Percentiles rank a stretch among this genome's conserved stretches.
phyloP scores from a whole-genome alignment of 2,329 filamentous ascomycete species.

The Cladosporium sphaerospermum region DNA sequence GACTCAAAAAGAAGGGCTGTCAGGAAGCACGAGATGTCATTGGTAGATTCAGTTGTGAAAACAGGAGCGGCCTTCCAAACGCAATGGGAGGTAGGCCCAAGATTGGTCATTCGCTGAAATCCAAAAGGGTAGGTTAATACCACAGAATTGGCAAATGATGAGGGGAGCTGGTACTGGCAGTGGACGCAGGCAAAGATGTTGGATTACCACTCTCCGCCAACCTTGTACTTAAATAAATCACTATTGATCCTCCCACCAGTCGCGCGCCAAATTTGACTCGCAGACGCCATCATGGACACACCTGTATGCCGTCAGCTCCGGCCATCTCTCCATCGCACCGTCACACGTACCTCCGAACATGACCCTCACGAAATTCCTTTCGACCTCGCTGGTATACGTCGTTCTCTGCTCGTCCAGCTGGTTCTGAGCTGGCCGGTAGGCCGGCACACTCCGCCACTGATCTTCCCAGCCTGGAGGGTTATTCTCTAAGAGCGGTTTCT shows the following conservation, averaged over 20 bases:
- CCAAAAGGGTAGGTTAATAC: no score
- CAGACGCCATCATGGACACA: conserved; percentile 20
- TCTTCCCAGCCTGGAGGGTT: conserved; percentile 42
- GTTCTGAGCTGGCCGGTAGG: conserved; percentile 42
- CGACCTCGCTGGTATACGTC: conserved; percentile 39
- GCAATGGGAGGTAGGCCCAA: no score
- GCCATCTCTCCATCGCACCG: conserved; percentile 10
- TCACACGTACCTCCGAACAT: conserved; percentile 45
- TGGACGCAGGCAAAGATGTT: no score
- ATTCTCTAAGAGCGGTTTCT: conserved; percentile 12
- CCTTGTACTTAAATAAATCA: conserved; percentile 44
- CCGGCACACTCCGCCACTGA: conserved; percentile 43
- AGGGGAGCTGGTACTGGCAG: no score
- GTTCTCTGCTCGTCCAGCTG: conserved; percentile 39
- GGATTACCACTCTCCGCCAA: conserved; percentile 45
- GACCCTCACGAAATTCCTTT: conserved; percentile 42
- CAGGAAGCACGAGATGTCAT: no score
- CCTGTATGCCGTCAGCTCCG: conserved; percentile 35
- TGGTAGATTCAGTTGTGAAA: no score
- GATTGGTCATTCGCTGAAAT: no score
- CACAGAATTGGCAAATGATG: no score
- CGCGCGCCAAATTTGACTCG: conserved; percentile 43
- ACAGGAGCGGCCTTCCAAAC: no score
- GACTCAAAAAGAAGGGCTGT: no score
- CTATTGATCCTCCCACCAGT: conserved; percentile 46